Evolutionary conservation across 208 protist species (phyloP).

Genomic region (Wallacemonas sp.): DNA sequence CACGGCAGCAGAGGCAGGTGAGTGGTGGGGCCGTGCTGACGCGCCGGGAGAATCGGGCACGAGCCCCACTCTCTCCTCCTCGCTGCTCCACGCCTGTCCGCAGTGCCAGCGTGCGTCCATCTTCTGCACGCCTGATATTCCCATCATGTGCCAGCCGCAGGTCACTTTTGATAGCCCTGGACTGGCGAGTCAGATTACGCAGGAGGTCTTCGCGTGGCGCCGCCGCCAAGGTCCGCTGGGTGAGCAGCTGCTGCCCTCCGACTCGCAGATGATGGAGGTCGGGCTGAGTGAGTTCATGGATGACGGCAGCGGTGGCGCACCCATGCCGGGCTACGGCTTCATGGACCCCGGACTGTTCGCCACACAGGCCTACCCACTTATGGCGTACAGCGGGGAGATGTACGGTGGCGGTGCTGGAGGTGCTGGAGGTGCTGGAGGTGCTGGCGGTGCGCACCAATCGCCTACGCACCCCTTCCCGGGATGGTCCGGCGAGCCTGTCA

Average conservation of each 20-base stretch:
- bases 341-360: no score
- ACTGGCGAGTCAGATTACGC: conserved; percentile 15
- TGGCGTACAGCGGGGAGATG: no score
- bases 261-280: conserved; percentile 1
- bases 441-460: no score
- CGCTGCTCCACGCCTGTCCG: conserved; percentile 36
- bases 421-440: no score
- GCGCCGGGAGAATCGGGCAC: no score
- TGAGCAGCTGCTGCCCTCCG: conserved; percentile 33
- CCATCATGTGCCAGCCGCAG: conserved; percentile 64
- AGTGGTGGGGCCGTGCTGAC: no score
- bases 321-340: conserved; percentile 8
- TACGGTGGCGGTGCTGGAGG: no score
- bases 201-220: conserved; percentile 16
- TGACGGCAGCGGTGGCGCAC: background rate
- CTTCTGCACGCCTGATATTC: conserved; percentile 60
- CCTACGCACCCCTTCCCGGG: no score
- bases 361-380: no score
- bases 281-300: background rate
- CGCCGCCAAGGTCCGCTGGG: conserved; percentile 27
- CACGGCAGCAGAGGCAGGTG: background rate
- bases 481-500: no score
- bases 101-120: conserved; percentile 49
- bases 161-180: conserved; percentile 38
- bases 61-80: background rate